Evolutionary conservation across 495 filamentous ascomycete species (phyloP), one percentile per base, ranked within the genome.

Genomic region (Apiosordaria backusii): DNA sequence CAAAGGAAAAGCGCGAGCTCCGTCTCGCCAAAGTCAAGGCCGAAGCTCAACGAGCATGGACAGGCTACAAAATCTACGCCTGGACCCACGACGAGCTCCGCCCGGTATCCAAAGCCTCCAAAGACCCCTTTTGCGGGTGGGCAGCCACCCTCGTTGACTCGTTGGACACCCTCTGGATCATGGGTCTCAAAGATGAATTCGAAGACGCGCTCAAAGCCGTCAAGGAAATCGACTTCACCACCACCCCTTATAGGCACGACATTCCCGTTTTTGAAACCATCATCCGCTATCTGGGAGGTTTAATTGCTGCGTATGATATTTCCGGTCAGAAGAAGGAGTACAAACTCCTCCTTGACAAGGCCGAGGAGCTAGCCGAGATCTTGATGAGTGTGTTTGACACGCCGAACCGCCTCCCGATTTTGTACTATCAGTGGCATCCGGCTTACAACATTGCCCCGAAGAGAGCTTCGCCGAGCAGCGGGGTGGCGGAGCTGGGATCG

Each of bases 81-180:
- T 97, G 90, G 90, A 78, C 88, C 60, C 86, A 90, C 65, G 95
- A 98, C 72, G 95, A 98, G 76, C 75, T 97, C 27, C 82, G 79
- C 25, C 95, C 94, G 1, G 77, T 92, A 4, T 84, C 83, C 54
- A 86, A 86, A 13, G 77, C 75, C 35, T 84, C 79, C 35, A 80
- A 83, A 0, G 83, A 98, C 71, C 91, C 93, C 0, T 99, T 99
- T 72, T 93, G 89, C 74, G 92, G 91, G 23, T 99, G 95, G 95
- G 95, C 90, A 22, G 95, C 95, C 4, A 97, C 95, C 2, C 74
- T 99, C 65, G 92, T 99, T 4, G 95, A 99, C 79, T 77, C 89
- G n/a, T 79, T 99, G 50, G 95, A 99, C 76, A 96, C 93, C 0
- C 79, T 99, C 18, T 98, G 93, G 92, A 95, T 99, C 65, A 97